A percentile compares a stretch with the other conserved stretches of the same genome.
phyloP scores from a whole-genome alignment of 1,139 yeast genomes.

The Lodderomyces elongisporus region DNA sequence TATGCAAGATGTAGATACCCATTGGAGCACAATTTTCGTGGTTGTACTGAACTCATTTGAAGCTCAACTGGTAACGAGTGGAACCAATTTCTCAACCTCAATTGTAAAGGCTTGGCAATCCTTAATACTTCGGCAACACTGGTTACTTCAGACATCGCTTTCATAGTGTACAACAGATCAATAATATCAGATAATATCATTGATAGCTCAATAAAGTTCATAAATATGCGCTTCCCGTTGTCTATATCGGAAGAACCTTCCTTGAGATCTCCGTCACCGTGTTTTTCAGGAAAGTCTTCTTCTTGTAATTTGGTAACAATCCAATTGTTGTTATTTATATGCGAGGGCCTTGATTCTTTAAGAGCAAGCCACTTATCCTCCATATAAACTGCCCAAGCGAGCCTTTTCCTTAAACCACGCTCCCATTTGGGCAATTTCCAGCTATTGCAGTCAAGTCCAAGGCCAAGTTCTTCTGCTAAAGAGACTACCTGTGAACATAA shows the following conservation, averaged over 20 bases:
- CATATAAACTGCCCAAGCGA: conserved; percentile 90
- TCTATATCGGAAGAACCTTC: conserved; percentile 68
- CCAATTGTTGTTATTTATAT: conserved; percentile 66
- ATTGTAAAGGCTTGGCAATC: conserved; percentile 80
- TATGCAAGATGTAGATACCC: conserved; percentile 81
- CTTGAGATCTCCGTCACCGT: conserved; percentile 51
- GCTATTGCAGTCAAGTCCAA: conserved; percentile 76
- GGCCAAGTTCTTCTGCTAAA: conserved; percentile 77
- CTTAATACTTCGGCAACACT: conserved; percentile 63
- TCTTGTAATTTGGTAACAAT: conserved; percentile 56
- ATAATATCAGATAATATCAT: conserved; percentile 69
- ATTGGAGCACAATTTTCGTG: conserved; percentile 58
- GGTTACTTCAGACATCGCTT: conserved; percentile 51
- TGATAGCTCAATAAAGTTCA: conserved; percentile 63
- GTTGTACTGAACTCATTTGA: conserved; percentile 59
- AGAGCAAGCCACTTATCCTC: conserved; percentile 87
- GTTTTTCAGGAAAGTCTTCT: conserved; percentile 72
- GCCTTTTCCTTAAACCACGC: conserved; percentile 70
- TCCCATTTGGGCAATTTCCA: conserved; percentile 96
- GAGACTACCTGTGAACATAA: conserved; percentile 83
- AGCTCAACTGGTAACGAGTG: conserved; percentile 67
- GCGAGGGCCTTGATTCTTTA: conserved; percentile 77
- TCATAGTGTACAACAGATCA: conserved; percentile 64
- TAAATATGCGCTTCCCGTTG: conserved; percentile 66
- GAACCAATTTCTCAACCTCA: conserved; percentile 77